Evolutionary conservation across 768 basidiomycete species (phyloP).

Genomic region (Tricholomella constricta): DNA sequence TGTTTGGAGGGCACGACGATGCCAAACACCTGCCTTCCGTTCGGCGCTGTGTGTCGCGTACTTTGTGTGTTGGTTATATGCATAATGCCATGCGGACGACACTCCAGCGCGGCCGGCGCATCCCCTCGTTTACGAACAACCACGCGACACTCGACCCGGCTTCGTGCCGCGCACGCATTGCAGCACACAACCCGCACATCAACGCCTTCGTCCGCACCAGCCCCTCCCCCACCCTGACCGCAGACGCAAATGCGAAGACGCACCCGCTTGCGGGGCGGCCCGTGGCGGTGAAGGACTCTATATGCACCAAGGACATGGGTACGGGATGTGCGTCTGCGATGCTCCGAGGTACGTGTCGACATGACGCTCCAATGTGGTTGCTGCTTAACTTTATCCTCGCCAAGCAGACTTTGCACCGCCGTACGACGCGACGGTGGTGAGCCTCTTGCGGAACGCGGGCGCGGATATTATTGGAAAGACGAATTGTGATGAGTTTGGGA

Average conservation of each 20-base stretch:
- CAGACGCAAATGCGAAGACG: conserved; percentile 3
- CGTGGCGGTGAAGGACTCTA: conserved; percentile 87
- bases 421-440: conserved; percentile 85
- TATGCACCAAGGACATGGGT: conserved; percentile 64
- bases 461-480: conserved; percentile 84
- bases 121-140: too few species aligned
- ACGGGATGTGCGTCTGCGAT: conserved; percentile 80
- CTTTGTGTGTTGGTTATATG: too few species aligned
- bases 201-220: conserved; percentile 56
- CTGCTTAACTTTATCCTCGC: too few species aligned
- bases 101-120: neutral
- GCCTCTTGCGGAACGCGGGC: conserved; percentile 58
- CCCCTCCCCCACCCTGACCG: conserved; percentile 5
- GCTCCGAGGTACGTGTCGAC: conserved; percentile 57
- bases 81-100: neutral
- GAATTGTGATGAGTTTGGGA: conserved; percentile 97
- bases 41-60: too few species aligned
- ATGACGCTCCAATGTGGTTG: too few species aligned
- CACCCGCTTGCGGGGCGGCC: conserved; percentile 40
- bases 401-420: conserved; percentile 70
- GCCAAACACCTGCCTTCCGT: neutral
- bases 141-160: neutral
- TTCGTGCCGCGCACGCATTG: conserved; percentile 23
- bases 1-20: neutral
- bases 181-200: conserved; percentile 40